phyloP scores from a whole-genome alignment of 768 basidiomycete genomes.

The Serendipita vermifera region DNA sequence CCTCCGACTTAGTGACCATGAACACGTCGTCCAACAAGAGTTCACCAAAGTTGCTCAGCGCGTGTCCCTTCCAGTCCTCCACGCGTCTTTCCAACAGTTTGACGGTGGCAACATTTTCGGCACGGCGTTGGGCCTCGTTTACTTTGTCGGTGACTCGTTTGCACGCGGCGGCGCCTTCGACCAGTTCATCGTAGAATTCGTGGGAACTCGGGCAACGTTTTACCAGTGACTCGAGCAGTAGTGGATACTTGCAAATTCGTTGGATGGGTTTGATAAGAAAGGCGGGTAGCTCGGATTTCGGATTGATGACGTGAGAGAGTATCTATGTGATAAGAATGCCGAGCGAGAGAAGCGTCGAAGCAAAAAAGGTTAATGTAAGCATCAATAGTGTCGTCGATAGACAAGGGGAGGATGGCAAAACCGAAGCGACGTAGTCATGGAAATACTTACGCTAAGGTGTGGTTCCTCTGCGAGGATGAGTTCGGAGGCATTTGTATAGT shows the following conservation, averaged over 20 bases:
- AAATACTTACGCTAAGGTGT: conserved; percentile 58
- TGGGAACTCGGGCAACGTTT: conserved; percentile 51
- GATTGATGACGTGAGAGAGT: conserved; percentile 73
- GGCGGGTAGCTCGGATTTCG: conserved; percentile 83
- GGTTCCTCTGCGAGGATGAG: conserved; percentile 78
- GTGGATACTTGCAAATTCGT: conserved; percentile 94
- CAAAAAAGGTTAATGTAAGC: background rate
- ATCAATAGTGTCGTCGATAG: background rate
- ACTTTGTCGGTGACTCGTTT: conserved; percentile 91
- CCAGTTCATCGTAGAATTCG: conserved; percentile 72
- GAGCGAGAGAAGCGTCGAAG: conserved; percentile 11
- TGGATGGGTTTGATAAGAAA: conserved; percentile 99
- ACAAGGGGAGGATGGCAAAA: background rate
- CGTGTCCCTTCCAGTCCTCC: conserved; percentile 99
- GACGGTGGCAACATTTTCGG: conserved; percentile 85
- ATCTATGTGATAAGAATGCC: conserved; percentile 32
- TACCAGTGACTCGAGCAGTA: conserved; percentile 77
- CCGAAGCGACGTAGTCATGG: background rate
- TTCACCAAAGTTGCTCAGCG: conserved; percentile 85
- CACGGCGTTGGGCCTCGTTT: conserved; percentile 86
- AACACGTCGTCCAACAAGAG: conserved; percentile 92
- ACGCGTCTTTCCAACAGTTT: conserved; percentile 74
- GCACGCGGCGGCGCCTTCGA: conserved; percentile 69
- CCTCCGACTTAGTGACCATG: conserved; percentile 88
- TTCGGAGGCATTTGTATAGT: conserved; percentile 78